These are phyloP conservation scores for Sphagnum contortum DNA, from an alignment of 225 moss, liverwort and hornwort genomes.

Conservation along the genomic window DNA sequence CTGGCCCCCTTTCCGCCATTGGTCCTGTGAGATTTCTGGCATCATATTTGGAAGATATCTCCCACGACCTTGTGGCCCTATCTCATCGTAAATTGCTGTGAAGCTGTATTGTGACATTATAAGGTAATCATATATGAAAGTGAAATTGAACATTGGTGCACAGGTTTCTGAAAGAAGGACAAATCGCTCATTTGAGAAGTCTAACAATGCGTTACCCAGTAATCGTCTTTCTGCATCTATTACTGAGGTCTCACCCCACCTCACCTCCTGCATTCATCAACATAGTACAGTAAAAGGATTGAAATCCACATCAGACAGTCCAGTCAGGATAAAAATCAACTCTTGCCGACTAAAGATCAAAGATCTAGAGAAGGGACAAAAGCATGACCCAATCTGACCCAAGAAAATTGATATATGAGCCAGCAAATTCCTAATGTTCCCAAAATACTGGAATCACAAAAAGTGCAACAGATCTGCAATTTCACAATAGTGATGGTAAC, in stretches of 20 bases:
- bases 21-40: neutral
- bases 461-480: too few relatives aligned
- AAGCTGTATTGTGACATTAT: neutral
- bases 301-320: too few relatives aligned
- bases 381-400: too few relatives aligned
- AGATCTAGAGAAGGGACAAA: too few relatives aligned
- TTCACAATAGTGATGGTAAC: too few relatives aligned
- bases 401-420: too few relatives aligned
- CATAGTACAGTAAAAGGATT: too few relatives aligned
- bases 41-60: conserved; percentile 1
- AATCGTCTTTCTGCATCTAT: conserved; percentile 23
- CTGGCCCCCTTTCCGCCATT: conserved; percentile 6
- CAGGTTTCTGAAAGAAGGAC: conserved; percentile 33
- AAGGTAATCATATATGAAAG: conserved; percentile 13
- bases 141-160: conserved; percentile 28
- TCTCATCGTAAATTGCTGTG: neutral
- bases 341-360: conserved; percentile 1
- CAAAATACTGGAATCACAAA: too few relatives aligned
- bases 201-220: conserved; percentile 34
- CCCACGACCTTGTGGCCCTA: conserved; percentile 1
- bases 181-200: conserved; percentile 40
- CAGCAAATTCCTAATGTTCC: too few relatives aligned
- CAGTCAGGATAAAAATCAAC: conserved; percentile 9
- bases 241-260: too few relatives aligned
- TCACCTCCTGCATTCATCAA: too few relatives aligned